Percentiles rank a stretch among this genome's conserved stretches.
These are phyloP conservation scores for Aspergillus transmontanensis DNA, from an alignment of 2,329 filamentous ascomycete species.

Conservation along the genomic window DNA sequence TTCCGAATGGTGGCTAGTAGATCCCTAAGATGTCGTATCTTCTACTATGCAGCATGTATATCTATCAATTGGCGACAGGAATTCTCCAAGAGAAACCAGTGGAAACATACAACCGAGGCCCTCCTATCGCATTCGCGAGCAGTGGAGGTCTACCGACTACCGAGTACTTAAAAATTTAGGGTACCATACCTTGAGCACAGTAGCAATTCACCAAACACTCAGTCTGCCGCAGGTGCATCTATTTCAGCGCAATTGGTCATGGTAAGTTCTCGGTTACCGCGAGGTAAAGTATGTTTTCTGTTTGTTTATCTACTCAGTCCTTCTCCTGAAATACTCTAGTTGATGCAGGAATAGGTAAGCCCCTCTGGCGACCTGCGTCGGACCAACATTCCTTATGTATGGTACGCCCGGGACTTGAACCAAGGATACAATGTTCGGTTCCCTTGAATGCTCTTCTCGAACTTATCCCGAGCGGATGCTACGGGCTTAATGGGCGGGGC, in stretches of 20 bases:
- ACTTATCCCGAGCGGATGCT: not conserved
- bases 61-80: not conserved
- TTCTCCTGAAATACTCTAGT: not conserved
- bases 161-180: constrained; percentile 4
- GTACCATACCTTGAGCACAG: not conserved
- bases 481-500: not conserved
- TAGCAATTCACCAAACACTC: not conserved
- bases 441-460: not conserved
- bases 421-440: not conserved
- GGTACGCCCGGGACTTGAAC: not conserved
- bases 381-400: not conserved
- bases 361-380: not conserved
- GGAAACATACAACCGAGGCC: not conserved
- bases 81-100: not conserved
- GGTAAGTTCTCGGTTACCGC: no score
- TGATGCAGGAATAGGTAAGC: not conserved
- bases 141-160: constrained; percentile 3
- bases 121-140: not conserved
- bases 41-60: not conserved
- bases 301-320: not conserved
- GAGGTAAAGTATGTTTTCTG: not conserved
- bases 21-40: not conserved
- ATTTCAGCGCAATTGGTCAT: not conserved
- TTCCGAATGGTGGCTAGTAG: not conserved
- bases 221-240: not conserved